Percentiles rank a stretch among this genome's conserved stretches.
Evolutionary conservation across 2,329 filamentous ascomycete genomes (phyloP).

Genomic region (Gnomoniopsis sp.): DNA sequence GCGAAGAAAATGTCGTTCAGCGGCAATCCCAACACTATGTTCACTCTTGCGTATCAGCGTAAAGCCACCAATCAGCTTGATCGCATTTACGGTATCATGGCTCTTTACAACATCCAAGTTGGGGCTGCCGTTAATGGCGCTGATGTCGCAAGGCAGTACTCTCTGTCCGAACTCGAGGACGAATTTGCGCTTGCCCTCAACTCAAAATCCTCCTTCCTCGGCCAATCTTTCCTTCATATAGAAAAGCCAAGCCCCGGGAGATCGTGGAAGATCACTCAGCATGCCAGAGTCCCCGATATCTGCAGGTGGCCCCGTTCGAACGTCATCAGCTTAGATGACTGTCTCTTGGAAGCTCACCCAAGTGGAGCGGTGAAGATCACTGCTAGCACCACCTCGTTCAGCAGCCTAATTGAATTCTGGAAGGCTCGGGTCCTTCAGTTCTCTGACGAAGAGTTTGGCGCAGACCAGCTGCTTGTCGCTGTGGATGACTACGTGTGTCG

Average conservation of each 20-base stretch:
- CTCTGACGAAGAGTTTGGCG: no score
- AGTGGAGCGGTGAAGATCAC: no score
- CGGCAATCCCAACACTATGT: background rate
- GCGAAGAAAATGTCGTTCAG: background rate
- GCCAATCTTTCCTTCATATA: background rate
- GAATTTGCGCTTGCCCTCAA: background rate
- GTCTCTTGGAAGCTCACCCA: no score
- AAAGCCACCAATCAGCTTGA: background rate
- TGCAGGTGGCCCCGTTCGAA: no score
- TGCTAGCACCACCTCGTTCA: no score
- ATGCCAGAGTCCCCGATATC: no score
- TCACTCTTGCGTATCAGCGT: background rate
- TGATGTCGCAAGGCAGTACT: background rate
- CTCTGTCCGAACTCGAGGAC: background rate
- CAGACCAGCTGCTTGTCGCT: no score
- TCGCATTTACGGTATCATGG: constrained; percentile 6
- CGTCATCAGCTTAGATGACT: no score
- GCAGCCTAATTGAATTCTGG: no score
- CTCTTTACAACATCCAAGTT: background rate
- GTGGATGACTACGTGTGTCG: no score
- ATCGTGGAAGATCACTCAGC: constrained; percentile 4
- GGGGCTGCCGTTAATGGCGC: background rate
- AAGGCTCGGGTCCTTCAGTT: no score
- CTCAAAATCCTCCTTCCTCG: background rate
- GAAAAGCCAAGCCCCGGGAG: background rate